phyloP scores from a whole-genome alignment of 257 asterid species.

The Petrea volubilis region DNA sequence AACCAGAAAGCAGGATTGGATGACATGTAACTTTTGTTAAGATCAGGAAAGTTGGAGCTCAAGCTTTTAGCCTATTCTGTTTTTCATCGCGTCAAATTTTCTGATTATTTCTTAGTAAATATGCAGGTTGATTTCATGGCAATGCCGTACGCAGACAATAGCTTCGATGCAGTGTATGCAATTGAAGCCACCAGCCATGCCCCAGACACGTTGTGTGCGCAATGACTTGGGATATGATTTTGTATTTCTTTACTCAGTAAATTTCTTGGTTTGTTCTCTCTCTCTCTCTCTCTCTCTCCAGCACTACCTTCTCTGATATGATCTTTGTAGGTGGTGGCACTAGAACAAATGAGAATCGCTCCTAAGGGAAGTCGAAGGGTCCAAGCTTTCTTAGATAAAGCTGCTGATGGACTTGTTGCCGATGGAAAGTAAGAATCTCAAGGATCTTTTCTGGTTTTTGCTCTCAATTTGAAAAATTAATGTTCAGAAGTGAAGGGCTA shows the following conservation, averaged over 20 bases:
- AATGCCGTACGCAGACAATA: constrained; percentile 86
- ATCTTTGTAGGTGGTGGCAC: constrained; percentile 61
- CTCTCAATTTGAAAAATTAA: too few relatives aligned
- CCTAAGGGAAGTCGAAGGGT: constrained; percentile 96
- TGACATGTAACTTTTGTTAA: constrained; percentile 82
- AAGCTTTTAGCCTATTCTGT: neutral
- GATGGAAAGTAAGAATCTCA: constrained; percentile 84
- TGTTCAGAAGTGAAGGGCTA: too few relatives aligned
- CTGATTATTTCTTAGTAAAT: constrained; percentile 23
- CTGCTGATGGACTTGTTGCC: constrained; percentile 94
- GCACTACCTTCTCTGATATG: constrained; percentile 39
- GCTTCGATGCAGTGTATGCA: constrained; percentile 92
- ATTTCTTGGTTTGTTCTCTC: too few relatives aligned
- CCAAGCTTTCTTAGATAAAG: constrained; percentile 96
- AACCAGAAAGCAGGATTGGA: constrained; percentile 77
- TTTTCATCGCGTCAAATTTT: neutral
- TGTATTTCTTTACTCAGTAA: too few relatives aligned
- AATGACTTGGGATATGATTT: too few relatives aligned
- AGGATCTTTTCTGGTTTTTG: too few relatives aligned
- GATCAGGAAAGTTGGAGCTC: constrained; percentile 46
- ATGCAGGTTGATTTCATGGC: constrained; percentile 97
- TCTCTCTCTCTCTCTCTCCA: too few relatives aligned
- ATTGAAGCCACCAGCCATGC: constrained; percentile 99
- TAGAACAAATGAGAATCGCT: constrained; percentile 79
- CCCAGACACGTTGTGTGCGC: too few relatives aligned